Conservation (phyloP, 805 yeast species). For the Lipomyces orientalis region DNA sequence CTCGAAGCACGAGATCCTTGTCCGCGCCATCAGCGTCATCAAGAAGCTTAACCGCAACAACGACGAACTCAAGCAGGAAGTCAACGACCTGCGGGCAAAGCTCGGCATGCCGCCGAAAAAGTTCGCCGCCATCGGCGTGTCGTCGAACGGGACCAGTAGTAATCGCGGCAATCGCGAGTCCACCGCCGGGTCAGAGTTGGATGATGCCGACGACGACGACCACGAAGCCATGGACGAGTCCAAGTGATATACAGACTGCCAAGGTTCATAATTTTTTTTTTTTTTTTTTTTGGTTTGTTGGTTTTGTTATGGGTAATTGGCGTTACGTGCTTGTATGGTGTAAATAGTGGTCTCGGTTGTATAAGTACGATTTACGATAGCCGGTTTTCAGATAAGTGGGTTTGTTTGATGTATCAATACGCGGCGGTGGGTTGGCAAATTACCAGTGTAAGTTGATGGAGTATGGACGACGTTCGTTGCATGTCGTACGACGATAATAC, state of each 20-base stretch:
- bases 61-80: slow-evolving; percentile 27
- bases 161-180: slow-evolving; percentile 13
- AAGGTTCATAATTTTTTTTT: background rate
- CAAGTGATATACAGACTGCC: background rate
- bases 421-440: background rate
- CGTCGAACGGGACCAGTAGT: slow-evolving; percentile 3
- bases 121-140: slow-evolving; percentile 15
- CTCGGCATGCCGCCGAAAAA: slow-evolving; percentile 31
- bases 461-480: background rate
- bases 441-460: background rate
- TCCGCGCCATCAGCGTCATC: slow-evolving; percentile 33
- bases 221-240: slow-evolving; percentile 30
- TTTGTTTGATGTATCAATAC: background rate
- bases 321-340: background rate
- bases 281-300: background rate
- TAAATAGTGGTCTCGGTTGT: background rate
- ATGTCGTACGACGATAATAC: background rate
- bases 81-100: slow-evolving; percentile 29
- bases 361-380: slow-evolving; percentile 1
- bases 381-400: background rate
- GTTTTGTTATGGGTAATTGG: background rate
- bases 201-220: slow-evolving; percentile 19
- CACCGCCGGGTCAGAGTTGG: slow-evolving; percentile 22
- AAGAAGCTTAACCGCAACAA: slow-evolving; percentile 18
- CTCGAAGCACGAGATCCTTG: slow-evolving; percentile 39